phyloP scores from a whole-genome alignment of 192 early-diverging fungal genomes.

The Phycomyces nitens region DNA sequence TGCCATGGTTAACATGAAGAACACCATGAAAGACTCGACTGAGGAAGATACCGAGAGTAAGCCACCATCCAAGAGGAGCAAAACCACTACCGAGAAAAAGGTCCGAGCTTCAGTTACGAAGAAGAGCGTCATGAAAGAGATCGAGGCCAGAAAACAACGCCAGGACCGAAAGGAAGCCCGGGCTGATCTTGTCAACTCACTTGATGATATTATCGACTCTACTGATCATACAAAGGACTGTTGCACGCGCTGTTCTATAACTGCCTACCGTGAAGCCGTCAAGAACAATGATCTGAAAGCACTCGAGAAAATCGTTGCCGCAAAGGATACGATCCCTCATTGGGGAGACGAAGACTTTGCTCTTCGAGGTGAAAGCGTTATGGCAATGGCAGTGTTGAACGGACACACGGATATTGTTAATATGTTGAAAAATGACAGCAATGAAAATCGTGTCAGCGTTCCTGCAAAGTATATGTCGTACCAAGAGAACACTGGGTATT shows the following conservation, averaged over 20 bases:
- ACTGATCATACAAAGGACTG: constrained; percentile 27
- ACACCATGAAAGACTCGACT: background rate
- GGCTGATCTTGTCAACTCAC: background rate
- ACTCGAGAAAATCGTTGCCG: constrained; percentile 4
- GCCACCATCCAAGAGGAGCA: background rate
- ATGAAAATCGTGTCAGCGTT: background rate
- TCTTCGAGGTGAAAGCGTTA: background rate
- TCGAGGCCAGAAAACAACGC: background rate
- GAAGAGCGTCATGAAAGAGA: background rate
- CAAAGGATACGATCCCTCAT: constrained; percentile 3
- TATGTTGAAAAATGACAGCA: background rate
- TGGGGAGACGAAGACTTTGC: constrained; percentile 6
- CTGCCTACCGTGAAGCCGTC: constrained; percentile 37
- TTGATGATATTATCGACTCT: background rate
- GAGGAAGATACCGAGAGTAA: background rate
- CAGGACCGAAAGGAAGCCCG: background rate
- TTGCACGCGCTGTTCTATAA: constrained; percentile 41
- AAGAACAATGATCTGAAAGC: constrained; percentile 15
- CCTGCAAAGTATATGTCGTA: constrained; percentile 2
- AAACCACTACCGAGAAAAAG: background rate
- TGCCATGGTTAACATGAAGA: constrained; percentile 8
- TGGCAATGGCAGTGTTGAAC: constrained; percentile 14
- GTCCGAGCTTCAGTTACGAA: background rate
- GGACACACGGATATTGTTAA: constrained; percentile 11
- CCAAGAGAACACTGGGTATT: constrained; percentile 11